Base-by-base conservation (phyloP, 306 rosid species). In the Sicyos edulis region DNA sequence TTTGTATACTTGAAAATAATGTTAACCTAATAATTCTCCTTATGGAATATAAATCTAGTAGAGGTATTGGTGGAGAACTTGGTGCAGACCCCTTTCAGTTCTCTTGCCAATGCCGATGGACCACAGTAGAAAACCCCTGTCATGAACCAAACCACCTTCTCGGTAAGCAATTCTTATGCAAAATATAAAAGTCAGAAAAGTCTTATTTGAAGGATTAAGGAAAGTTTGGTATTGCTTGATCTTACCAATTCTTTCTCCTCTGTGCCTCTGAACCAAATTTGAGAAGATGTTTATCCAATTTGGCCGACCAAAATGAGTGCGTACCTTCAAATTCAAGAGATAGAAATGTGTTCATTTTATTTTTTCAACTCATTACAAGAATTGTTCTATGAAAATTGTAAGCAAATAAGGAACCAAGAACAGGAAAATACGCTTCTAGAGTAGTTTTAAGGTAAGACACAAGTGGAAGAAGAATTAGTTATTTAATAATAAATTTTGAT, bases 121-220 rank as follows among this genome's bases (percentile, higher is more conserved):
- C 97, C 96, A 75, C 97, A 88, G 34, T 88, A 88, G 87, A 92
- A 92, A 72, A 92, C 92, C 71, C 97, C 95, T 92, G 86, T 68
- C 40, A 5, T 64, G 14, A 75, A 66, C 60, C 75, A 85, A 75
- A 40, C 59, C 69, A 24, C 17, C 64, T 58, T 58, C 69, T 29
- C 63, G 19, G 61, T 59, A 40, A 34, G 21, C 49, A 49, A 21
- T 71, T 42, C 78, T 66, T 78, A 54, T n/a, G 13, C 72, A 21
- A 4, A 63, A 75, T 5, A 3, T 16, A 51, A 15, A 51, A 51
- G 17, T 20, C 53, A 13, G 37, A 2, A 32, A 26, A 32, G 37
- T 32, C 37, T 42, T 42, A 19, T 34, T 66, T 45, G 3, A 20
- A 44, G 12, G 71, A 17, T 44, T 2, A 19, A 20, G 40, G 12